Conservation (phyloP, 352 stramenopile species). For the Halophytophthora polymorphica region DNA sequence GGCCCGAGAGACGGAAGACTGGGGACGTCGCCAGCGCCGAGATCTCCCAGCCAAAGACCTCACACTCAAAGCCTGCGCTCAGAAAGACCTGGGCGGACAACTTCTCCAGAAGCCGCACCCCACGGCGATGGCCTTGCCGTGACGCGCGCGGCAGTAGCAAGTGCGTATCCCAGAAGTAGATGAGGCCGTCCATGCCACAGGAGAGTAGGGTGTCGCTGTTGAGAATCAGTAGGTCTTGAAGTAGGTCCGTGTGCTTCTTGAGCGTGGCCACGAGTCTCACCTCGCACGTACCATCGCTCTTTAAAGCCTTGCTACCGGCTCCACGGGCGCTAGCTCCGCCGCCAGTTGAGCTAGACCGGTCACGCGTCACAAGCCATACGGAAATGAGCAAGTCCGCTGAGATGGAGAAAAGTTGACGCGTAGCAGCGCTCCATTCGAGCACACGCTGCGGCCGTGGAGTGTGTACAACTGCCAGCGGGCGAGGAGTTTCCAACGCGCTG, state of each 20-base stretch:
- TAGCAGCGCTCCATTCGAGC: slow-evolving; percentile 60
- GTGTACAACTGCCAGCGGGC: slow-evolving; percentile 62
- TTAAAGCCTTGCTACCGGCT: slow-evolving; percentile 11
- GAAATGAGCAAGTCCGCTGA: slow-evolving; percentile 67
- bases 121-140: slow-evolving; percentile 57
- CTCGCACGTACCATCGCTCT: slow-evolving; percentile 43
- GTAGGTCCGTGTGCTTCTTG: slow-evolving; percentile 65
- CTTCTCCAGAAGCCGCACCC: slow-evolving; percentile 59
- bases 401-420: slow-evolving; percentile 64
- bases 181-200: slow-evolving; percentile 76
- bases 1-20: slow-evolving; percentile 67
- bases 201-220: slow-evolving; percentile 67
- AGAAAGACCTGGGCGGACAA: slow-evolving; percentile 70
- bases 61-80: slow-evolving; percentile 69
- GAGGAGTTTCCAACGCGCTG: slow-evolving; percentile 57
- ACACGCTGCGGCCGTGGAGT: slow-evolving; percentile 67
- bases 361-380: slow-evolving; percentile 51
- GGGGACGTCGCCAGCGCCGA: slow-evolving; percentile 51
- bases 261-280: slow-evolving; percentile 50
- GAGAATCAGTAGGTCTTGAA: slow-evolving; percentile 71
- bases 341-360: slow-evolving; percentile 17
- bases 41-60: slow-evolving; percentile 76
- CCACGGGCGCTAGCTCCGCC: slow-evolving; percentile 17
- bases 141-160: slow-evolving; percentile 41
- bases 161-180: slow-evolving; percentile 67